Base-by-base conservation (phyloP, 768 basidiomycete genomes). In the Pleurotus sapidus region DNA sequence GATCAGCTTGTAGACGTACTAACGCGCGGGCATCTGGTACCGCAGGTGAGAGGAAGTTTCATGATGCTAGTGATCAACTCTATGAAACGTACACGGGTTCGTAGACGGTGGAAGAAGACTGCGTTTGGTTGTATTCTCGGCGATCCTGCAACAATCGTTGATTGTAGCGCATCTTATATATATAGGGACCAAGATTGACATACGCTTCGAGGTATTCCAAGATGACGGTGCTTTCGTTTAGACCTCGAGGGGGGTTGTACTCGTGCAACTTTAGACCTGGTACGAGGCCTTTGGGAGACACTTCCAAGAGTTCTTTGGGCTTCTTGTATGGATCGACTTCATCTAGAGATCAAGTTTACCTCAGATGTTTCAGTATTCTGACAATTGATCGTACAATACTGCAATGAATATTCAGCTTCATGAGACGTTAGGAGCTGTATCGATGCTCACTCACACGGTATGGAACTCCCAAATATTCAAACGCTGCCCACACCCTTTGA, bases 261-360 rank as follows among this genome's bases (percentile, higher is more conserved):
- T 49, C 49, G 61, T 84, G 71, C 55, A 91, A 68, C 62, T 77
- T 81, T 25, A 90, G 63, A 0, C 79, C 89, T 0, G 91, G 91
- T 1, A 95, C 89, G 3, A 94, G 78, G 0, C 92, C 91, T 63
- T 89, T 91, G 1, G 91, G 90, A 14, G 90, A 92, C 15, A 91
- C 75, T 38, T 89, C 83, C n/a, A 95, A 76, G 17, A 94, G 80
- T 30, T 90, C 89, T 49, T 82, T 69, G 0, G 91, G 89, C 62
- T 93, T 94, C 71, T 84, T 84, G 74, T 93, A 92, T 17, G 89
- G 88, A 69, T 91, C 87, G 25, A 91, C 87, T 70, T 91, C 89
- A 63, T 87, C 89, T 91, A 46, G 20, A 20, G 11, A 55, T 4
- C 30, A 14, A 34, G 50, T 34, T 9, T 9, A 34, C 30, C 30